phyloP scores from a whole-genome alignment of 176 grass and related monocot species.

The Urochloa ruziziensis region DNA sequence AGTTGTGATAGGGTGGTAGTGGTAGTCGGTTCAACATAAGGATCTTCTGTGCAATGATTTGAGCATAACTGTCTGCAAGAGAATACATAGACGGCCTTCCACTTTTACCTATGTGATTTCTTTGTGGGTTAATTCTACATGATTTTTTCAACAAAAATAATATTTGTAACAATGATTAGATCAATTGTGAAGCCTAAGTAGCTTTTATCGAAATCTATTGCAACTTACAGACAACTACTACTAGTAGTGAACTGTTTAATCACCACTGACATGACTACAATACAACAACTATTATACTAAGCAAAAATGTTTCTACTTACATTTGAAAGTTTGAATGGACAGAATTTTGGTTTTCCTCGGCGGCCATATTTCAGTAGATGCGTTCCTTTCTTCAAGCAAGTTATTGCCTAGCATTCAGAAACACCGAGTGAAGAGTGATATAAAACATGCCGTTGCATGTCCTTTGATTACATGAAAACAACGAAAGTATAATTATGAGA shows the following conservation, averaged over 20 bases:
- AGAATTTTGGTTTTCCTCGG: constrained; percentile 82
- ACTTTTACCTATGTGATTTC: not conserved
- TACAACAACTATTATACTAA: not conserved
- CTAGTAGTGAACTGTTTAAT: constrained; percentile 1
- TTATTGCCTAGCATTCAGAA: constrained; percentile 57
- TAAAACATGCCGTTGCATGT: not conserved
- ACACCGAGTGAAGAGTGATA: not conserved
- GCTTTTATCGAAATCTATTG: not conserved
- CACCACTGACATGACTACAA: not conserved
- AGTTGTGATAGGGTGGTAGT: too few relatives aligned
- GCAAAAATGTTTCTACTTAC: constrained; percentile 33
- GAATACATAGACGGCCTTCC: not conserved
- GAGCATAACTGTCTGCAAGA: not conserved
- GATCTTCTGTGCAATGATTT: not conserved
- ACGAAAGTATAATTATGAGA: not conserved
- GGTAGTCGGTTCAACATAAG: not conserved
- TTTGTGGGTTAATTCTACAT: not conserved
- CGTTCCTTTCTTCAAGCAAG: constrained; percentile 69
- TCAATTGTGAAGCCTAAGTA: not conserved
- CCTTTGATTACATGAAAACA: not conserved
- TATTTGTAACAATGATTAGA: not conserved
- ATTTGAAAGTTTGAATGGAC: constrained; percentile 71
- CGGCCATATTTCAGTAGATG: constrained; percentile 80
- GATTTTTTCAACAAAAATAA: not conserved
- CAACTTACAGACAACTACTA: not conserved